Evolutionary conservation across 805 yeast genomes (phyloP), one percentile per base, ranked within the genome.

Genomic region (Candida corydali): DNA sequence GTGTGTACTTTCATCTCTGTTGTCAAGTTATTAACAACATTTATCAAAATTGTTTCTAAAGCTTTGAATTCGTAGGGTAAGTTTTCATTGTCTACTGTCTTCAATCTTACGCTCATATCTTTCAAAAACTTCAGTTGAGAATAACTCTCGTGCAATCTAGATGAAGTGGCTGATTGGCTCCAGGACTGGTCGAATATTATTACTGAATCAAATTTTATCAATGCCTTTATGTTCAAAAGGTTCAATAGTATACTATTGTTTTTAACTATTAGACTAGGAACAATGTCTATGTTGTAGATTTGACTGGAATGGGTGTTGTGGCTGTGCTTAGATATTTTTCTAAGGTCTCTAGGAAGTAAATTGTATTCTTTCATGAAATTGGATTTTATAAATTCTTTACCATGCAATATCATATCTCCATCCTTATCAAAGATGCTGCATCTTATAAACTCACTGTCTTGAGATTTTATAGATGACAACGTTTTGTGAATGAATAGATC

Each of bases 61-160:
- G 97, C 98, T 32, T 95, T 67, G 52, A 89, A 80, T 53, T 93
- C 98, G 57, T 88, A 93, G 0, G 96, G 91, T 14, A 87, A 63
- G 2, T 59, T 50, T 3, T 46, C 50, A 11, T 59, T 59, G 3
- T 57, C 53, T 6, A 49, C 54, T 5, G 60, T 51, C 19, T 57
- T 49, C 28, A 76, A 55, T 23, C 69, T 63, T 12, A 52, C 54
- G 3, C 64, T 52, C 46, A 76, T 45, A 30, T 67, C 74, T 23
- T 61, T 57, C 9, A 75, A 51, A 33, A 76, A 69, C n/a, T 59
- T 49, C 9, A 65, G 50, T 31, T 65, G 65, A 2, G 75, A 61
- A 16, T 65, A 68, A 1, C 76, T 63, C 42, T 65, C 73, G 9
- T 73, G 62, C 20, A 70, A 55, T n/a, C 73, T 63, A 29, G 69